Base-by-base conservation (phyloP, 371 early-diverging fungal genomes). In the Mortierella sp. region DNA sequence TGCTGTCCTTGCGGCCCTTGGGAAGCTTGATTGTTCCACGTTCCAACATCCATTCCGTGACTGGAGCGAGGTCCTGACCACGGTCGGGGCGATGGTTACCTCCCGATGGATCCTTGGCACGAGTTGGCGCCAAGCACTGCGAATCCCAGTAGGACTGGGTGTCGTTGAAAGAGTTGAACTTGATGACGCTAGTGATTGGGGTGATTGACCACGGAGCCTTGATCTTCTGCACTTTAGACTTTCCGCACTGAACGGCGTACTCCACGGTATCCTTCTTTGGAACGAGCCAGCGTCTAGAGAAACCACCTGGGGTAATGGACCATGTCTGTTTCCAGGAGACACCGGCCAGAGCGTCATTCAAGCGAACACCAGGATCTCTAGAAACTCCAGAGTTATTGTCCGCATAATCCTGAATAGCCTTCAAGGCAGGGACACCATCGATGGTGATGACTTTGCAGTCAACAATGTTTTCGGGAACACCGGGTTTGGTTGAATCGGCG, bases 341-440 rank as follows among this genome's bases (percentile, higher is more conserved):
- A 27, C 50, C 54, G 38, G 63, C 68, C 31, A 73, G 21, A 39
- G 68, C 68, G 53, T 67, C 63, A 53, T 66, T 71, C 21, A 71
- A 53, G 19, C 72, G 72, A 46, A 66, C 61, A 52, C 67, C 62
- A 13, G 72, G 67, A 24, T 72, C 72, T 45, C 62, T 66, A 43
- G 72, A 67, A 30, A 67, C 39, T 19, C 47, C 57, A 9, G 62
- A 47, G 45, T 48, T 30, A 21, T 53, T 49, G 45, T 72, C 72
- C 8, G 68, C 58, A 45, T 57, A 72, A 38, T 58, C 64, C 42
- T 73, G 67, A 38, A 73, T 45, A 48, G 64, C 74, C 50, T 79
- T 67, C 24, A 79, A 54, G 41, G 71, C 70, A 0, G 78, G 72
- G 19, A 48, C 50, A 10, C 79, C 79, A 30, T 79, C 72, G 31